Base-by-base conservation (phyloP, 495 filamentous ascomycete genomes). In the Friedmanniomyces simplex region DNA sequence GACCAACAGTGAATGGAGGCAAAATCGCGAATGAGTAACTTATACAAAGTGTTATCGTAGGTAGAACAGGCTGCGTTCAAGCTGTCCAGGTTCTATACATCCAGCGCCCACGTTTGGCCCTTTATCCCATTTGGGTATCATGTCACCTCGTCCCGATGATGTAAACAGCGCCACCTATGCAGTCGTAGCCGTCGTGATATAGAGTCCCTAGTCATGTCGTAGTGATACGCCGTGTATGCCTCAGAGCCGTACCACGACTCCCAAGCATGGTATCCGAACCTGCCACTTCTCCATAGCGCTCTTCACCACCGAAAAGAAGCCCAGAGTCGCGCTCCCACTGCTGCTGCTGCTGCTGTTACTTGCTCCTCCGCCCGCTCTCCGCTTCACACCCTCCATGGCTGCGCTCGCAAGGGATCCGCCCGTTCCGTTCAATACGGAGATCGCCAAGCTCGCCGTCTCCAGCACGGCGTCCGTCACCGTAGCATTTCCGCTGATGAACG, bases 231-330 rank as follows among this genome's bases (percentile, higher is more conserved):
- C 14, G 2, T 43, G 5, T 13, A 16, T 16, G 2, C 3, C 26
- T 67, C 54, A 71, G 30, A 72, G 56, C 52, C 69, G 57, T 13
- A 72, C 57, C 37, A 67, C 22, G 16, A 72, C 69, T 59, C 72
- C 70, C 52, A 74, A 34, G 54, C 71, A 72, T 18, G 63, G 62
- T 52, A 74, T 66, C 54, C 71, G 46, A 56, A 67, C 68, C 62
- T 70, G 66, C 59, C 61, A 67, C 67, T 67, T 70, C 46, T 63
- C 65, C 41, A 65, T 24, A 47, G 68, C 39, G n/a, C 65, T 55
- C 43, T 61, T 65, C 6, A 66, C 43, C 62, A 61, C 66, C 49
- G 67, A 66, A 30, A 59, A 53, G 12, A 42, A 54, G 49, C 30
- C 54, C 41, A 12, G 26, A 5, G 21, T 37, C 1, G 55, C 49